Conservation (phyloP, 371 early-diverging fungal genomes). For the Vavraia culicis region DNA sequence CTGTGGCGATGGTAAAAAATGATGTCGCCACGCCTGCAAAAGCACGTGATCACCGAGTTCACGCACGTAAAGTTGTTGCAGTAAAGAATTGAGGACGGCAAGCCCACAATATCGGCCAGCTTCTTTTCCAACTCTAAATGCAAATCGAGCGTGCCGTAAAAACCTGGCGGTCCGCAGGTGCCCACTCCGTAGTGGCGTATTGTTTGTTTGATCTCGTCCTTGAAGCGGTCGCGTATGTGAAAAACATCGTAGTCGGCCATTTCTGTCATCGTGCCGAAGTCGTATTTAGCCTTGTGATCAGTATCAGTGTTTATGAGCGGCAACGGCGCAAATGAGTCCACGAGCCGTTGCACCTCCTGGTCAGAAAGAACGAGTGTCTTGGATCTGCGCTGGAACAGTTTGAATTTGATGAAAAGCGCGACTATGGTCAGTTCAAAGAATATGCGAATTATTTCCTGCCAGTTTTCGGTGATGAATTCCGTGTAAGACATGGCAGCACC, state of each 20-base stretch:
- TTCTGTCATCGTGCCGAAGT: no score
- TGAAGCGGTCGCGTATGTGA: constrained; percentile 9
- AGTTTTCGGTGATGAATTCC: no score
- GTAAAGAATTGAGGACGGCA: constrained; percentile 76
- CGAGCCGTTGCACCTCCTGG: no score
- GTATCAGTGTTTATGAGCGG: no score
- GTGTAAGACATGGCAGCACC: no score
- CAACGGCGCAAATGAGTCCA: no score
- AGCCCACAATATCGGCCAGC: constrained; percentile 63
- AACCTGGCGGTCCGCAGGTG: constrained; percentile 86
- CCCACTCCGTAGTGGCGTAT: constrained; percentile 89
- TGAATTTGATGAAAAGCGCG: no score
- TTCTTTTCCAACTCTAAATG: constrained; percentile 78
- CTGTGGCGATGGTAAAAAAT: constrained; percentile 51
- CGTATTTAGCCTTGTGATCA: no score
- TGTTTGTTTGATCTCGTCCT: constrained; percentile 59
- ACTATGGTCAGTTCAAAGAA: no score
- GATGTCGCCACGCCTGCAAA: constrained; percentile 68
- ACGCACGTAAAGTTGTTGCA: constrained; percentile 82
- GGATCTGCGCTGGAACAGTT: no score
- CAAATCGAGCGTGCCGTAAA: constrained; percentile 92
- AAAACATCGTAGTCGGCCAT: constrained; percentile 25
- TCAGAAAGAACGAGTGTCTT: no score
- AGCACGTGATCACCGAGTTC: constrained; percentile 78
- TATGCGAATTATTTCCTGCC: no score